phyloP scores from a whole-genome alignment of 441 rosid genomes.

The Populus hybrid region DNA sequence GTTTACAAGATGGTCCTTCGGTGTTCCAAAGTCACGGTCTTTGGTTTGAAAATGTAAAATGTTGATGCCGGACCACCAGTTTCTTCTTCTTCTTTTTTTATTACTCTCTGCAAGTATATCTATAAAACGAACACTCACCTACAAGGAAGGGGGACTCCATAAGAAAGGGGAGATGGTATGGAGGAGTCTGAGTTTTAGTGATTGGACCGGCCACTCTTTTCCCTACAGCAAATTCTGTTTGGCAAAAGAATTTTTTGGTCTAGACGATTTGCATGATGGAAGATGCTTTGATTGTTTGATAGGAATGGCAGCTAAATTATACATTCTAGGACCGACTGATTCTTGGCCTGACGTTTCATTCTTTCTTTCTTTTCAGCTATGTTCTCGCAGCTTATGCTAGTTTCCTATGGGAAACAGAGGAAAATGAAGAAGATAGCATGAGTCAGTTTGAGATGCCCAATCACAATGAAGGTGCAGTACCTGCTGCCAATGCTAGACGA shows the following conservation, averaged over 20 bases:
- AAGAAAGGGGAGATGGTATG: neutral
- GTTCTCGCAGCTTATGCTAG: conserved; percentile 75
- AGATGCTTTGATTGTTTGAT: neutral
- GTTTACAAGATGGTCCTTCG: neutral
- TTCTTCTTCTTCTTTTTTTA: neutral
- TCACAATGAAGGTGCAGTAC: conserved; percentile 10
- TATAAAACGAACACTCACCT: neutral
- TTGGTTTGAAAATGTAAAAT: neutral
- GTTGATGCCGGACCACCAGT: neutral
- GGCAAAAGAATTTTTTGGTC: neutral
- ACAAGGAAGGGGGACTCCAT: neutral
- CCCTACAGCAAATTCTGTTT: neutral
- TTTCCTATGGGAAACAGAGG: conserved; percentile 76
- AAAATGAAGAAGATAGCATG: conserved; percentile 29
- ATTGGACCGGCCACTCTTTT: neutral
- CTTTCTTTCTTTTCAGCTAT: conserved; percentile 37
- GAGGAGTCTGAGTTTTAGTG: neutral
- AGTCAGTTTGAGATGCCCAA: conserved; percentile 15
- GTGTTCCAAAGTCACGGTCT: neutral
- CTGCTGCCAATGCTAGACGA: conserved; percentile 13
- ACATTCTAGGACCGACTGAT: neutral
- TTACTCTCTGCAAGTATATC: neutral
- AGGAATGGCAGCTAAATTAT: neutral
- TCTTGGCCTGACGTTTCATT: neutral
- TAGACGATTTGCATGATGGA: neutral